Evolutionary conservation across 257 asterid species (phyloP).

Genomic region (Leptodermis oblonga): DNA sequence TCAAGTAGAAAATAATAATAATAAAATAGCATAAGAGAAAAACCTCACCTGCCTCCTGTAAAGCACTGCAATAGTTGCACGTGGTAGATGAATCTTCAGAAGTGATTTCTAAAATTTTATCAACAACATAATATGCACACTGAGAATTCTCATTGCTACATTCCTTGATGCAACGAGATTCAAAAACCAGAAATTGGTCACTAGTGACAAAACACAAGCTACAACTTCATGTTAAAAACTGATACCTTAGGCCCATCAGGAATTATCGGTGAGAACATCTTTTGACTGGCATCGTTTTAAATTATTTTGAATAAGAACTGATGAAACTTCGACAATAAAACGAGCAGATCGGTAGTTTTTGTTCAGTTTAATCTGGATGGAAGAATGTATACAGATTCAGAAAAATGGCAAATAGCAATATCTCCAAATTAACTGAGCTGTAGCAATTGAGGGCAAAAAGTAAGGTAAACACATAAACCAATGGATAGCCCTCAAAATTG

Average conservation of each 20-base stretch:
- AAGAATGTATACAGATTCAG: constrained; percentile 11
- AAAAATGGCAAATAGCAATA: constrained; percentile 21
- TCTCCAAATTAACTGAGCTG: constrained; percentile 4
- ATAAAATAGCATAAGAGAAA: constrained; percentile 18
- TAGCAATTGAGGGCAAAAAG: constrained; percentile 9
- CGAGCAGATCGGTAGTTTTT: constrained; percentile 88
- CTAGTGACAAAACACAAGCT: not conserved
- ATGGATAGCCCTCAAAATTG: no score
- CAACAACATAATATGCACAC: constrained; percentile 88
- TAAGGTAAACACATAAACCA: no score
- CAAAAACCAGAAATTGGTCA: constrained; percentile 6
- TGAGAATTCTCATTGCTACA: constrained; percentile 89
- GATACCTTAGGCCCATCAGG: constrained; percentile 89
- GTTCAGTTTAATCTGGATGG: no score
- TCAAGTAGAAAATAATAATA: constrained; percentile 43
- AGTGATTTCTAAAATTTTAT: constrained; percentile 74
- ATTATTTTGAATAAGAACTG: constrained; percentile 73
- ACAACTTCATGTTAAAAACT: not conserved
- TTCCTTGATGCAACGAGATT: constrained; percentile 52
- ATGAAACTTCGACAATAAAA: constrained; percentile 89
- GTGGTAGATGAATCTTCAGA: constrained; percentile 57
- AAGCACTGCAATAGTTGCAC: constrained; percentile 73
- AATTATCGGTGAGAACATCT: constrained; percentile 72
- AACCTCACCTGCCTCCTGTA: constrained; percentile 92
- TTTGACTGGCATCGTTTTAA: constrained; percentile 57